Percentiles rank a stretch among this genome's conserved stretches.
Conservation (phyloP, 768 basidiomycete species). For the Fistulinella prunicolor region DNA sequence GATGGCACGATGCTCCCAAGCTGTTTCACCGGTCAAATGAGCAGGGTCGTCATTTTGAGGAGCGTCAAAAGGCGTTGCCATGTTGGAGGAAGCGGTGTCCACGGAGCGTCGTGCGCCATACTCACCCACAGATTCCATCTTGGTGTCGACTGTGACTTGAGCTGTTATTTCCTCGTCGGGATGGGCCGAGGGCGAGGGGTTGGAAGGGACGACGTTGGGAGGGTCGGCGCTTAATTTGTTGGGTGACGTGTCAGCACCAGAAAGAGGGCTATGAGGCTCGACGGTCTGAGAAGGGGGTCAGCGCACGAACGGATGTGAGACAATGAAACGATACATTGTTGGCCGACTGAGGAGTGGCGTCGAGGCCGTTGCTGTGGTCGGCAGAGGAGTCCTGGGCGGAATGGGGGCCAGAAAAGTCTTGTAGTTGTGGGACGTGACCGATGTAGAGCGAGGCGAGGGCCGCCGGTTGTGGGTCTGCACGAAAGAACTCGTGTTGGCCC, state of each 20-base stretch:
- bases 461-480: slow-evolving; percentile 61
- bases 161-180: slow-evolving; percentile 11
- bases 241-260: slow-evolving; percentile 26
- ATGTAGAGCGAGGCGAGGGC: slow-evolving; percentile 63
- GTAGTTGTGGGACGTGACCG: slow-evolving; percentile 41
- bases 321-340: slow-evolving; percentile 36
- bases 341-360: slow-evolving; percentile 7
- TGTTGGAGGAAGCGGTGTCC: slow-evolving; percentile 24
- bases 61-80: slow-evolving; percentile 17
- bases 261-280: slow-evolving; percentile 25
- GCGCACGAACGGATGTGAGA: neutral
- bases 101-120: slow-evolving; percentile 22
- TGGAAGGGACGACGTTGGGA: slow-evolving; percentile 13
- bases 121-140: slow-evolving; percentile 27
- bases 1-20: slow-evolving; percentile 28
- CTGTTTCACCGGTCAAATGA: slow-evolving; percentile 19
- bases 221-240: slow-evolving; percentile 18
- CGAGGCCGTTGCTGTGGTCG: slow-evolving; percentile 12
- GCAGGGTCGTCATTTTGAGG: slow-evolving; percentile 32
- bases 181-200: slow-evolving; percentile 3
- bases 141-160: slow-evolving; percentile 9
- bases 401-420: slow-evolving; percentile 11
- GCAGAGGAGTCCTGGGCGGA: slow-evolving; percentile 12
- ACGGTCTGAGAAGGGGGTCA: slow-evolving; percentile 21
- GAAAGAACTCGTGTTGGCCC: slow-evolving; percentile 70